Base-by-base conservation (phyloP, 129 eudicot genomes). In the Deinandra increscens region DNA sequence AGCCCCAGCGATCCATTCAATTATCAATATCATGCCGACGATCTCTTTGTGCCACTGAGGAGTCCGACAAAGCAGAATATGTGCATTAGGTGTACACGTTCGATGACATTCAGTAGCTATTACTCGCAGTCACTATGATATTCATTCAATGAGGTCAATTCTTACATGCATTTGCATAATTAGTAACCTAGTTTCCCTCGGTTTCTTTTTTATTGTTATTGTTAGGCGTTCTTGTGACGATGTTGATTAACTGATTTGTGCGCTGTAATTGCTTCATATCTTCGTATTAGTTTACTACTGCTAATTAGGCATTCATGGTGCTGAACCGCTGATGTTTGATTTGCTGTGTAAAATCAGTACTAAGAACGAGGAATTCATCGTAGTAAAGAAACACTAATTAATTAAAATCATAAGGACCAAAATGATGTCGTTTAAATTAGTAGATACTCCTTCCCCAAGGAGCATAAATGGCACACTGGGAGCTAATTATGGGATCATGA, bases 61-160 rank as follows among this genome's bases (percentile, higher is more conserved):
- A 87, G 72, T 84, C 84, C 75, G 95, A 87, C 76, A 90, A 87
- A 80, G 82, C 87, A 1, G 95, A 87, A 66, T 79, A 75, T 7
- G 76, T 68, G 26, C 69, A 86, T 69, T 86, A 88, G 91, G 95
- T 87, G 23, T 23, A 26, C 31, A 26, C 5, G 33, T 49, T 49
- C 61, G 23, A 41, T 43, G 15, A 6, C 42, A 56, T 9, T 48
- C 15, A 22, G 5, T 7, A 38, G 13, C 59, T 68, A 9, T 39
- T 7, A 43, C 22, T 71, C 75, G 23, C 31, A 43, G 44, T 60
- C 60, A 26, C 0, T 31, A 33, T 5, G 60, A 26, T 59, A 17
- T 44, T 71, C 76, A 59, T 12, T 9, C 48, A 19, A 59, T 60
- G 68, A 17, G 60, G 14, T 42, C 6, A 37, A 59, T 60, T 10